Evolutionary conservation across 371 early-diverging fungal genomes (phyloP), one percentile per base, ranked within the genome.

Genomic region (Zychaea mexicana): DNA sequence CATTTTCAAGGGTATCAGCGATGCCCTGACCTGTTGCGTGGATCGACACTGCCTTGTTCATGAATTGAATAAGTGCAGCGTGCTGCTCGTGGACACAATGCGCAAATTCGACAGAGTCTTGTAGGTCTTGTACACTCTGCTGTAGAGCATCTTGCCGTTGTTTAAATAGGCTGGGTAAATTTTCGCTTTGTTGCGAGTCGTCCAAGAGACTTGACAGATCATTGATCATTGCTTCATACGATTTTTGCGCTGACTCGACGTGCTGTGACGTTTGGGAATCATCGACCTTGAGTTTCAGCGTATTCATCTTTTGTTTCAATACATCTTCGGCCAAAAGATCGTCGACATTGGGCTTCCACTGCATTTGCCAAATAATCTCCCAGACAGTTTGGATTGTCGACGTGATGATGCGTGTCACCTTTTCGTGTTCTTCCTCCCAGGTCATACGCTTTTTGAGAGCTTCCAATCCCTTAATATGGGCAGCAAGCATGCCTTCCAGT

Each of bases 401-500:
- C 1, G 73, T 47, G 4, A 76, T 39, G 63, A 67, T 71, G 10
- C 70, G 62, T 2, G 62, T 58, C 0, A 73, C 60, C 19, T 69
- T 62, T 19, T 54, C 30, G 27, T 69, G 60, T 21, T 68, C 66
- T 1, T 47, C 58, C 52, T 81, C 76, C 81, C 81, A 81, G 19
- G 42, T 22, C 9, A 76, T 64, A 10, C 81, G 62, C 10, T 49
- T 55, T 28, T 66, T 54, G 10, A 77, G n/a, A 6, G 73, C 71
- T 22, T 62, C 66, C 10, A 80, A 58, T 0, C 68, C 62, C 1
- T 49, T 4, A 17, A 71, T 63, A 19, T 75, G 78, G 6, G 55
- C 27, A 1, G 70, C 47, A 1, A 79, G 26, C 10, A 47, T 62
- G 13, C 64, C 62, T 6, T 71, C 63, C 19, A 79, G 55, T 3